Conservation (phyloP, 306 rosid genomes). For the Fagus sylvatica region DNA sequence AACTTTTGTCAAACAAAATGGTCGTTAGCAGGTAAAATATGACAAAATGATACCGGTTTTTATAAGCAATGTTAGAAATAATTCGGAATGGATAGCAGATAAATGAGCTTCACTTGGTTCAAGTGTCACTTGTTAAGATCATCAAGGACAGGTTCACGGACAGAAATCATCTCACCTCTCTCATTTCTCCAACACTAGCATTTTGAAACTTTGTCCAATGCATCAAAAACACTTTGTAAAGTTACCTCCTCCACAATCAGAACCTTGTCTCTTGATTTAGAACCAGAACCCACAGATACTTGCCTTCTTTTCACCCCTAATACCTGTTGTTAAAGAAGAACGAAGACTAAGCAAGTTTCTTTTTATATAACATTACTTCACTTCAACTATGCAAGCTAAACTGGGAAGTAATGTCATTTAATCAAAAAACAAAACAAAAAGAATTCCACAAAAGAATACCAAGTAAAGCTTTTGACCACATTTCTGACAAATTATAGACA, state of each 20-base stretch:
- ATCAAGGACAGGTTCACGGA: slow-evolving; percentile 4
- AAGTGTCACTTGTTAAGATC: not conserved
- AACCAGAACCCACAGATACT: slow-evolving; percentile 73
- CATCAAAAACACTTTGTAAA: slow-evolving; percentile 61
- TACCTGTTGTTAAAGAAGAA: slow-evolving; percentile 52
- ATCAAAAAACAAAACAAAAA: not conserved
- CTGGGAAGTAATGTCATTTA: not conserved
- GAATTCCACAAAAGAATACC: not conserved
- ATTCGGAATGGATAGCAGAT: slow-evolving; percentile 6
- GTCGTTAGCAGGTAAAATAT: not conserved
- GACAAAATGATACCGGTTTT: not conserved
- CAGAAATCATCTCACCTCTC: slow-evolving; percentile 11
- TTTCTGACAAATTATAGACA: not conserved
- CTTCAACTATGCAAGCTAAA: not conserved
- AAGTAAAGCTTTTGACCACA: not conserved
- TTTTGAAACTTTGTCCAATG: slow-evolving; percentile 70
- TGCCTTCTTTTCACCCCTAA: slow-evolving; percentile 82
- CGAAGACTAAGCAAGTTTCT: not conserved
- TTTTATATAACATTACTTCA: not conserved
- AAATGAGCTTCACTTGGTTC: slow-evolving; percentile 21
- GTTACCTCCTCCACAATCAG: slow-evolving; percentile 81
- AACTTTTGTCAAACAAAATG: not conserved
- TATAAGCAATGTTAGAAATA: not conserved
- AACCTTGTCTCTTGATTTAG: slow-evolving; percentile 86
- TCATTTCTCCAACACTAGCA: slow-evolving; percentile 23